Evolutionary conservation across 2,329 filamentous ascomycete species (phyloP), one percentile per base, ranked within the genome.

Genomic region (Chaetomiaceae sp.): DNA sequence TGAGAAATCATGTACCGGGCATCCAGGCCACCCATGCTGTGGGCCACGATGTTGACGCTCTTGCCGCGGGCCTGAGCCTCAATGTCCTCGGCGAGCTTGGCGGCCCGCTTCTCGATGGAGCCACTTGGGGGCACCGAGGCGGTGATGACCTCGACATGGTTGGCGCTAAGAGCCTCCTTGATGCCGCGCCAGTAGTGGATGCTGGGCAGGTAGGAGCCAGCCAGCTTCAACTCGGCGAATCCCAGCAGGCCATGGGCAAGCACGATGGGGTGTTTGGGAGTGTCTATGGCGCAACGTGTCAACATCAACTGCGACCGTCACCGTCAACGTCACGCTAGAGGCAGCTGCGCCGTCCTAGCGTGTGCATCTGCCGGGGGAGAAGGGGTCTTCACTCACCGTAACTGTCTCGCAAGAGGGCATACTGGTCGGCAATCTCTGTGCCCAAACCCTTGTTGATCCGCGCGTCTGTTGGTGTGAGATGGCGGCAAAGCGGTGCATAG

Each of bases 21-120:
- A 60, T 84, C 81, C 3, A 84, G 68, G 2, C 81, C 80, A 38
- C 81, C 79, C 79, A 83, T 83, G 55, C 73, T 78, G 65, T 89
- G 85, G 33, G 79, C 79, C 17, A 89, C 73, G 49, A 95, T 86
- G 60, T 87, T 88, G 54, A 95, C 87, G 41, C 82, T 78, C 50
- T 65, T 68, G 15, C 70, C 70, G 18, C 62, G 56, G 1, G 74
- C 69, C 9, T 63, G 65, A 18, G 63, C 57, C 38, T 69, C 69
- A 48, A 84, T 81, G 51, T 76, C 71, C 52, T 66, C 58, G 26
- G 72, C 71, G n/a, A 84, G 71, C 55, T 72, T 72, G 48, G 72
- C 70, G 20, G 81, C 80, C 45, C 80, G 75, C 50, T 75, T 69
- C 61, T 78, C 74, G 58, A 84, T 83, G 47, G 72, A 78, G 30